These are phyloP conservation scores for Sicyos baderoa DNA, from an alignment of 306 rosid species.

Conservation along the genomic window DNA sequence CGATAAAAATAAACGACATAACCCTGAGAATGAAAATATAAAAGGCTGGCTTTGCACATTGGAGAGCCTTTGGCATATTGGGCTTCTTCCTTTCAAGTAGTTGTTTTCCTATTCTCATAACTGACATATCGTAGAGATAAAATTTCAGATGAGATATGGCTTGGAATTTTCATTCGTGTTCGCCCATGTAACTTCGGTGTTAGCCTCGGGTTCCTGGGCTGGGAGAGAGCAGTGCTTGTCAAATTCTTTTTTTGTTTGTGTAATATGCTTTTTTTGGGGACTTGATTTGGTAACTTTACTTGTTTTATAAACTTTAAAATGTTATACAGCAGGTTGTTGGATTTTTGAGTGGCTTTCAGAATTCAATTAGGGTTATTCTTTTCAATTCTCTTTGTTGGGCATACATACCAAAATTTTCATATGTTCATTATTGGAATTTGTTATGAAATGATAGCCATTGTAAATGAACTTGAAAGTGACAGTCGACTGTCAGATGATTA, in stretches of 20 bases:
- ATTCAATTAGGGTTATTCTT: neutral
- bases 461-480: neutral
- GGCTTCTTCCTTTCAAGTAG: neutral
- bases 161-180: slow-evolving; percentile 11
- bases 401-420: neutral
- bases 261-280: neutral
- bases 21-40: slow-evolving; percentile 40
- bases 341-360: neutral
- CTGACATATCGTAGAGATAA: neutral
- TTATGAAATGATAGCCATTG: neutral
- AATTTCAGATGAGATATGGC: slow-evolving; percentile 6
- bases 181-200: neutral
- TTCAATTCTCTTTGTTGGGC: neutral
- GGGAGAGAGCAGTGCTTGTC: neutral
- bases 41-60: slow-evolving; percentile 5
- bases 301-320: neutral
- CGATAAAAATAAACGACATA: slow-evolving; percentile 55
- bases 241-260: slow-evolving; percentile 1
- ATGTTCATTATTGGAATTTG: neutral
- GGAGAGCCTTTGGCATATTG: neutral
- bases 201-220: slow-evolving; percentile 8
- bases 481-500: neutral
- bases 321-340: slow-evolving; percentile 12
- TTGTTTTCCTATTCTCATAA: slow-evolving; percentile 12
- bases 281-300: neutral